Conservation (phyloP, 352 stramenopile species). For the Elongisporangium undulatum region DNA sequence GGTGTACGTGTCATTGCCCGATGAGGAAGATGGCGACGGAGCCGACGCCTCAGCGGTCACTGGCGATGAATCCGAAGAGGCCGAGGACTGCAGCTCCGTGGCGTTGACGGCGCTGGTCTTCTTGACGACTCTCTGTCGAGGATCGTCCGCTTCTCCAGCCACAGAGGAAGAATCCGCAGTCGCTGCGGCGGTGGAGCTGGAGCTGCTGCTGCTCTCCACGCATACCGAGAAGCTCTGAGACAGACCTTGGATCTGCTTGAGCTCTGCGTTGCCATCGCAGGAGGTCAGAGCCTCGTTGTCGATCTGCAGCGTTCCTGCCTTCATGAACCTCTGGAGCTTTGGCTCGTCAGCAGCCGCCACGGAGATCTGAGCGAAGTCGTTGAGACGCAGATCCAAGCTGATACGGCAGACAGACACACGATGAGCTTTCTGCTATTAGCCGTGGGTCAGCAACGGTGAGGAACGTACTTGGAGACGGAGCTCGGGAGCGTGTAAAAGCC, state of each 20-base stretch:
- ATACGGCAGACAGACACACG: slow-evolving; percentile 9
- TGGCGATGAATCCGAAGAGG: not conserved
- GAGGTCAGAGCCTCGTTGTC: slow-evolving; percentile 17
- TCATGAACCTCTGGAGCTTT: slow-evolving; percentile 26
- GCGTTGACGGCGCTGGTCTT: not conserved
- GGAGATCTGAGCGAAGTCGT: slow-evolving; percentile 27
- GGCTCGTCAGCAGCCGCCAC: slow-evolving; percentile 20
- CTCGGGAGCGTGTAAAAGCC: slow-evolving; percentile 18
- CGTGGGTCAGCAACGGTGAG: slow-evolving; percentile 1
- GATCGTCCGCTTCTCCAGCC: not conserved
- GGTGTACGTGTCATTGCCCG: slow-evolving; percentile 7
- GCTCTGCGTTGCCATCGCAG: slow-evolving; percentile 1
- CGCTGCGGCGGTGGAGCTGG: not conserved
- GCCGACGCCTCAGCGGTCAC: not conserved
- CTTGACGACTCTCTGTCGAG: not conserved
- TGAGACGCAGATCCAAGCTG: slow-evolving; percentile 38
- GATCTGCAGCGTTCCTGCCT: slow-evolving; percentile 20
- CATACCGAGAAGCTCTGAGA: slow-evolving; percentile 24
- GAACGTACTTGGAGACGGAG: slow-evolving; percentile 13
- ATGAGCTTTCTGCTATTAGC: slow-evolving; percentile 8
- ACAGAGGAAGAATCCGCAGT: not conserved
- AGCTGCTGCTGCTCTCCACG: slow-evolving; percentile 1
- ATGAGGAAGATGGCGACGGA: slow-evolving; percentile 2
- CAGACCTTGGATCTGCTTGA: slow-evolving; percentile 13
- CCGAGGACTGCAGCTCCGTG: not conserved